A percentile compares a stretch with the other conserved stretches of the same genome.
Evolutionary conservation across 176 grass and related monocot species (phyloP).

Genomic region (Secale cereale): DNA sequence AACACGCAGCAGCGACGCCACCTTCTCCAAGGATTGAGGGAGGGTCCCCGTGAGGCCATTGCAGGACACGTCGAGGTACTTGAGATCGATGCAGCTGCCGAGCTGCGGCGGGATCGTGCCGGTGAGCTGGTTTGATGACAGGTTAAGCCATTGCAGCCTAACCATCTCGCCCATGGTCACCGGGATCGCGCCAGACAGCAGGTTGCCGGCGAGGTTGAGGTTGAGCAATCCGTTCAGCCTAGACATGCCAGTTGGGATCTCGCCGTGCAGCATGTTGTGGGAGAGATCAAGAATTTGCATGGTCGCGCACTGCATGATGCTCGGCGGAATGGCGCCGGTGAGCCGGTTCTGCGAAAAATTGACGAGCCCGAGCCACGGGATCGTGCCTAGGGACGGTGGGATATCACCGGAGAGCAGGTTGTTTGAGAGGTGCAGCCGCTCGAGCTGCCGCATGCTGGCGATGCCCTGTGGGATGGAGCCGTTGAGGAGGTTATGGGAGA

Average conservation of each 20-base stretch:
- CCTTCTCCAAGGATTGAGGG: too few relatives aligned
- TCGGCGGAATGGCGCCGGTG: constrained; percentile 30
- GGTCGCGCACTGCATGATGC: constrained; percentile 16
- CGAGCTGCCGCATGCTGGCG: constrained; percentile 52
- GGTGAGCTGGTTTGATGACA: constrained; percentile 70
- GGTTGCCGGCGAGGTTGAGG: constrained; percentile 68
- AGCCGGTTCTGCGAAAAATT: constrained; percentile 64
- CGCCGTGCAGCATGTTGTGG: constrained; percentile 48
- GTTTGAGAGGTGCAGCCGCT: constrained; percentile 62
- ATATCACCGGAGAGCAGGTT: constrained; percentile 78
- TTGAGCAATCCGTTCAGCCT: constrained; percentile 51
- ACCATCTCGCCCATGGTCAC: constrained; percentile 63
- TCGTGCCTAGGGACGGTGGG: constrained; percentile 48
- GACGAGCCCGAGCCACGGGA: constrained; percentile 49
- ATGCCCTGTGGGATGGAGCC: constrained; percentile 65
- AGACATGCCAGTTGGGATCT: constrained; percentile 51
- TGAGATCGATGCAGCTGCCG: constrained; percentile 65
- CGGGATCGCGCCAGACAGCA: constrained; percentile 58
- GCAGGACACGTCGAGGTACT: constrained; percentile 48
- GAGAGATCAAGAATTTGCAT: constrained; percentile 68
- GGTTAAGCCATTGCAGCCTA: constrained; percentile 67
- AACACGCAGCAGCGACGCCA: constrained; percentile 22
- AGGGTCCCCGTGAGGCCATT: too few relatives aligned
- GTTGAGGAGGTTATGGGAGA: constrained; percentile 55
- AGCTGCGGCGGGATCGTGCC: constrained; percentile 67